Base-by-base conservation (phyloP, 1,139 yeast genomes). In the Suhomyces ambrosiae region DNA sequence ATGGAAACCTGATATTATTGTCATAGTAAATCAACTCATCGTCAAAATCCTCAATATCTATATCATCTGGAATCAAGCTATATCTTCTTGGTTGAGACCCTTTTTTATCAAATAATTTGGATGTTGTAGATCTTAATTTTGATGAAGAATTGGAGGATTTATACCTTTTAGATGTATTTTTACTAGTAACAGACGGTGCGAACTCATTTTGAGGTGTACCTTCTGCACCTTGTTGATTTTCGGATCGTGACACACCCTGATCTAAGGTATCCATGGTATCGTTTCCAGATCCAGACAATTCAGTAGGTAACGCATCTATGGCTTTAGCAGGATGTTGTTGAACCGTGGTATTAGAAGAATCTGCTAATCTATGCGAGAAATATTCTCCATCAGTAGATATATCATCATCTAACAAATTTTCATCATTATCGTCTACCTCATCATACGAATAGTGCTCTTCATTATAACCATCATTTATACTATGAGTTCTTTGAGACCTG, bases 41-140 rank as follows among this genome's bases (percentile, higher is more conserved):
- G 46, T 77, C 82, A 47, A 77, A 79, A 50, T 81, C 86, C 48
- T 80, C 86, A 35, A 79, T 72, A 53, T 80, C 83, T 11, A 80
- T 71, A 53, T 80, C 85, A 52, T 80, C 85, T 1, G 86, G 85
- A 3, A 82, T 76, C 21, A 83, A 85, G 18, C 88, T 82, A 50
- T 84, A 83, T 32, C 90, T 64, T 52, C 90, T 68, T 3, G 88
- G 79, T 31, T 82, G 84, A 0, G 85, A 76, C 0, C 88, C 88
- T 44, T 78, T 82, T 15, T 80, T 76, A 50, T 84, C 89, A 57
- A 83, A 83, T 5, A 83, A 60, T 43, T 81, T 79, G 1, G 88
- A 82, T 0, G 89, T 82, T 1, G 88, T 82, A 2, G 88, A 82
- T 33, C 90, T 59, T 23, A 73, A 59, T 38, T 69, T 71, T 1